Evolutionary conservation across 495 filamentous ascomycete species (phyloP).

Genomic region (Bathelium albidoporum): DNA sequence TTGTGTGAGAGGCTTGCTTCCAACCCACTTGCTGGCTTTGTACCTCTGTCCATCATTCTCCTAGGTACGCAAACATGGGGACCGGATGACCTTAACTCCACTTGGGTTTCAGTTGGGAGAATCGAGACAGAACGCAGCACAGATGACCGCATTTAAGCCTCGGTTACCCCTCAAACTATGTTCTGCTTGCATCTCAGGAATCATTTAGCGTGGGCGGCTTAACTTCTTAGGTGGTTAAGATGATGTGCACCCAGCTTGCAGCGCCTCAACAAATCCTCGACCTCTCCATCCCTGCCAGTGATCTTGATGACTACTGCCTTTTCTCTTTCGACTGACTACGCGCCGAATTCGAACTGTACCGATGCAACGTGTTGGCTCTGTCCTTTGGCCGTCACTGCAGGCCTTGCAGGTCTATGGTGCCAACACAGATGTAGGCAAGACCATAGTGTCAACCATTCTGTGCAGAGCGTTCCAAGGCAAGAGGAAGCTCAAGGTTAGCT

Average conservation of each 20-base stretch:
- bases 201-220: no score
- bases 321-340: background rate
- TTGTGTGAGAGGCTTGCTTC: background rate
- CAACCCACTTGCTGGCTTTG: background rate
- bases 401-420: slow-evolving; percentile 65
- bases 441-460: slow-evolving; percentile 59
- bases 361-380: slow-evolving; percentile 24
- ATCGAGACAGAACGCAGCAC: background rate
- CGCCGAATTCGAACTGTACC: background rate
- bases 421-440: slow-evolving; percentile 75
- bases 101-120: background rate
- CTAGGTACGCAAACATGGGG: background rate
- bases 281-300: background rate
- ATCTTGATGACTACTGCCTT: background rate
- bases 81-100: background rate
- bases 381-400: slow-evolving; percentile 53
- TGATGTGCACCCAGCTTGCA: no score
- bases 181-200: no score
- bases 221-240: no score
- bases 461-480: slow-evolving; percentile 44
- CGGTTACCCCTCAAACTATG: no score
- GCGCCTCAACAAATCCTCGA: no score
- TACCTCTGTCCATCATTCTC: background rate
- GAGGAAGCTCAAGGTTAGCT: slow-evolving; percentile 39
- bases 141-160: no score